These are phyloP conservation scores for Monilinia laxa DNA, from an alignment of 2,329 filamentous ascomycete species.

Conservation along the genomic window DNA sequence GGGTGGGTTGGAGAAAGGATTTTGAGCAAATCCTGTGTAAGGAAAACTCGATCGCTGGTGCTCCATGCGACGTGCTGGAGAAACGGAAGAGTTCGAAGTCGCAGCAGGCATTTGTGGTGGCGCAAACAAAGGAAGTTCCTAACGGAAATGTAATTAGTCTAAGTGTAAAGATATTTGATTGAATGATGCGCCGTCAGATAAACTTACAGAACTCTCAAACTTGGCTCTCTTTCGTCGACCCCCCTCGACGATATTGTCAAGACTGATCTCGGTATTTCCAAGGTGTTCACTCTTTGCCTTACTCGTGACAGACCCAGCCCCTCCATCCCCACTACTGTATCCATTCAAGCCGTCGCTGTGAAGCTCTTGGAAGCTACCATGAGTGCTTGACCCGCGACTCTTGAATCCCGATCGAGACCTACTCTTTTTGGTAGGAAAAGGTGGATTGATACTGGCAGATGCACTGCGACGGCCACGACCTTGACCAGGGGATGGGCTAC, in stretches of 20 bases:
- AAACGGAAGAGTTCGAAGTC: slow-evolving; percentile 96
- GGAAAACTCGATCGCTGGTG: slow-evolving; percentile 70
- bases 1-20: slow-evolving; percentile 75
- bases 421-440: slow-evolving; percentile 57
- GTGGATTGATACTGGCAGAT: slow-evolving; percentile 60
- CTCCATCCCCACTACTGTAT: slow-evolving; percentile 86
- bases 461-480: slow-evolving; percentile 72
- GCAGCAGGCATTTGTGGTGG: slow-evolving; percentile 91
- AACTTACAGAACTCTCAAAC: slow-evolving; percentile 92
- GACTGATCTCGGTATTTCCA: slow-evolving; percentile 93
- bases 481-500: slow-evolving; percentile 73
- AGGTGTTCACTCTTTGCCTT: slow-evolving; percentile 79
- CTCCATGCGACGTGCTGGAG: slow-evolving; percentile 79
- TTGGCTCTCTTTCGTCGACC: slow-evolving; percentile 93
- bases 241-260: slow-evolving; percentile 97
- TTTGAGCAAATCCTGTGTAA: slow-evolving; percentile 72
- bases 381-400: slow-evolving; percentile 59
- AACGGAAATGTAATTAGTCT: slow-evolving; percentile 35
- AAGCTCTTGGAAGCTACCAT: slow-evolving; percentile 55
- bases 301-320: slow-evolving; percentile 72
- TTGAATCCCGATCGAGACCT: slow-evolving; percentile 67
- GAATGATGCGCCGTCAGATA: slow-evolving; percentile 6
- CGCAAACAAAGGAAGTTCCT: slow-evolving; percentile 95
- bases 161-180: neutral
- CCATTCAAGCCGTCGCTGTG: slow-evolving; percentile 66